Evolutionary conservation across 257 asterid genomes (phyloP).

Genomic region (Penstemon eatonii): DNA sequence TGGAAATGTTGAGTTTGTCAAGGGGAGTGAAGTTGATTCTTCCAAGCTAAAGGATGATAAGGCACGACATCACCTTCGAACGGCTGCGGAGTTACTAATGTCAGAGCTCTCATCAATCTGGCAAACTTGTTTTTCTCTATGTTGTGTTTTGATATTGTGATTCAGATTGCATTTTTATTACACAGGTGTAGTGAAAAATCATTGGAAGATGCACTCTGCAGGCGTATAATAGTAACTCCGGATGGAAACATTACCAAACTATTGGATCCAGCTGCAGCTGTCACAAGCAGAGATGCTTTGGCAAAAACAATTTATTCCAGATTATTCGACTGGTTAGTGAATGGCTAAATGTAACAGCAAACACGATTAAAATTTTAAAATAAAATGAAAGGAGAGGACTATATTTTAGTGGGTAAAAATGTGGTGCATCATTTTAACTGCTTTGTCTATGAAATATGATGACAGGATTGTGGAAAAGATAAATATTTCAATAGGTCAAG

Average conservation of each 20-base stretch:
- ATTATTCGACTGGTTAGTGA: conserved; percentile 82
- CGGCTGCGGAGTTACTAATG: conserved; percentile 89
- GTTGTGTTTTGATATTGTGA: conserved; percentile 2
- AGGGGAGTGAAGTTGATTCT: conserved; percentile 81
- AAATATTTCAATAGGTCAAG: conserved; percentile 90
- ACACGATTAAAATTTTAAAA: too few species aligned
- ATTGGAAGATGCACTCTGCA: conserved; percentile 82
- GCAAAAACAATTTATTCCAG: conserved; percentile 94
- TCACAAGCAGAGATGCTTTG: conserved; percentile 86
- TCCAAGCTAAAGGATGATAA: conserved; percentile 76
- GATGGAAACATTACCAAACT: conserved; percentile 90
- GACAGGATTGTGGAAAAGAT: conserved; percentile 96
- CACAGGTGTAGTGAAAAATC: conserved; percentile 75
- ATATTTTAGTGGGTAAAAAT: conserved; percentile 9
- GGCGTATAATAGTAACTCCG: conserved; percentile 91
- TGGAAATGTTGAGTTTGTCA: conserved; percentile 76
- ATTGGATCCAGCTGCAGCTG: conserved; percentile 91
- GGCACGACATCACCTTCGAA: conserved; percentile 69
- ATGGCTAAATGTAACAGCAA: neutral
- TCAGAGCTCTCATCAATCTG: conserved; percentile 38
- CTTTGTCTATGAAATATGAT: conserved; percentile 6
- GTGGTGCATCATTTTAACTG: conserved; percentile 11
- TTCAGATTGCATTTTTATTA: conserved; percentile 16
- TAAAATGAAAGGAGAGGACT: conserved; percentile 1
- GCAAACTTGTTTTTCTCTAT: conserved; percentile 7